Base-by-base conservation (phyloP, 1,284 basidiomycete species). In the Heterobasidion annosum region DNA sequence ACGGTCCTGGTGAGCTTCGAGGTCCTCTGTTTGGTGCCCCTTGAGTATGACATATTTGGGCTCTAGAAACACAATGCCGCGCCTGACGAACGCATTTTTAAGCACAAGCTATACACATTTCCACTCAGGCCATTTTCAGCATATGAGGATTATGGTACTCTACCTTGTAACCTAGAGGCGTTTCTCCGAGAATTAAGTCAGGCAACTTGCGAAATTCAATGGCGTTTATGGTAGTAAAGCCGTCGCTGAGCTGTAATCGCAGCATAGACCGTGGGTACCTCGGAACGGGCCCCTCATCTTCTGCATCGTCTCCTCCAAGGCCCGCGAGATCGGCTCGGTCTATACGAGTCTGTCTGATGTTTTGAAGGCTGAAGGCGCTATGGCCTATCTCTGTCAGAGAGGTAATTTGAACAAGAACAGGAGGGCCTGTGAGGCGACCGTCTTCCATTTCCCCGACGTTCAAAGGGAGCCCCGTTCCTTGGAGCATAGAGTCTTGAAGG, bases 161-260 rank as follows among this genome's bases (percentile, higher is more conserved):
- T 56, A 87, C 89, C 73, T 91, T 91, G 64, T 71, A 86, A 2
- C 88, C 88, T 19, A 91, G 70, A 0, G 77, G 79, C 1, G 88
- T 90, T 10, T 74, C 75, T 9, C 82, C 85, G 1, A 91, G 74
- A 50, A 76, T 73, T 15, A 91, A 59, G 48, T 81, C 70, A 4
- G 80, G 77, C 35, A 91, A 62, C 9, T 70, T 67, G 47, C 75
- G 75, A 59, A 81, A 86, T 63, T 91, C 88, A 57, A 90, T 81
- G 1, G 85, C 88, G n/a, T 74, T 73, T 18, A 91, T 64, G 1
- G 67, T 74, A 1, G 74, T 76, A 2, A 69, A 63, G 25, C 88
- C 88, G 62, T 91, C 89, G 56, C 77, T 83, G 50, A 91, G 67
- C 58, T 82, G 73, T 35, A 91, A 73, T 40, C 70, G 76, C 52